phyloP scores from a whole-genome alignment of 106 monocot genomes.

The Narthecium ossifragum region DNA sequence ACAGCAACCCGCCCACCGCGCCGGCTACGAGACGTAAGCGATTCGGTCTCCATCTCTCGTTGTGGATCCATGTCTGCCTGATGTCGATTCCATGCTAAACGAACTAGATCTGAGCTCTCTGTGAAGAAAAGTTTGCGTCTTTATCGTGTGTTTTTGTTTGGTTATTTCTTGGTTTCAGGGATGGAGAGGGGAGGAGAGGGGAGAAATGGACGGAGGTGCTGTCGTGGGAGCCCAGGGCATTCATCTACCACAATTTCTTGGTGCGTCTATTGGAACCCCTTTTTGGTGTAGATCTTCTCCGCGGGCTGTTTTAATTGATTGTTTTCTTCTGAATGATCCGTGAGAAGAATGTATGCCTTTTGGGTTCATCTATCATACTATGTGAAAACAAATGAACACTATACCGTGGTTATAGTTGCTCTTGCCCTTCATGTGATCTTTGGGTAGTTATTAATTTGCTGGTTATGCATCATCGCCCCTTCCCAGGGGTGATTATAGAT shows the following conservation, averaged over 20 bases:
- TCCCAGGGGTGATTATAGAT: too few relatives aligned
- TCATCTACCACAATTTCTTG: constrained; percentile 75
- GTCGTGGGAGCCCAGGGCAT: constrained; percentile 86
- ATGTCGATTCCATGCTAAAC: too few relatives aligned
- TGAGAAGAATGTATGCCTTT: too few relatives aligned
- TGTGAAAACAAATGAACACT: background rate
- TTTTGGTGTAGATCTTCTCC: background rate
- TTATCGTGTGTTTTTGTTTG: background rate
- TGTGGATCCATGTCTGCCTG: too few relatives aligned
- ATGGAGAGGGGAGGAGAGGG: constrained; percentile 34
- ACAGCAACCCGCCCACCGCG: constrained; percentile 1
- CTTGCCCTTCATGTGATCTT: background rate
- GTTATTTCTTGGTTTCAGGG: constrained; percentile 9
- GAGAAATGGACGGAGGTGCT: constrained; percentile 82
- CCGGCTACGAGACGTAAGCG: constrained; percentile 10
- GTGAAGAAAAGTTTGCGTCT: background rate
- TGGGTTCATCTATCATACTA: too few relatives aligned
- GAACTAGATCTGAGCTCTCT: background rate
- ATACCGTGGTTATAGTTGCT: background rate
- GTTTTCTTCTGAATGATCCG: background rate
- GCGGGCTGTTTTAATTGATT: background rate
- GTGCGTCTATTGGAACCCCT: constrained; percentile 8
- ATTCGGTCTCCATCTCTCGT: background rate
- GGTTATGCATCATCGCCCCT: too few relatives aligned
- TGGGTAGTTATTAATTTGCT: background rate